Evolutionary conservation across 75 land plant species (phyloP).

Genomic region (Selaginella tamariscina): DNA sequence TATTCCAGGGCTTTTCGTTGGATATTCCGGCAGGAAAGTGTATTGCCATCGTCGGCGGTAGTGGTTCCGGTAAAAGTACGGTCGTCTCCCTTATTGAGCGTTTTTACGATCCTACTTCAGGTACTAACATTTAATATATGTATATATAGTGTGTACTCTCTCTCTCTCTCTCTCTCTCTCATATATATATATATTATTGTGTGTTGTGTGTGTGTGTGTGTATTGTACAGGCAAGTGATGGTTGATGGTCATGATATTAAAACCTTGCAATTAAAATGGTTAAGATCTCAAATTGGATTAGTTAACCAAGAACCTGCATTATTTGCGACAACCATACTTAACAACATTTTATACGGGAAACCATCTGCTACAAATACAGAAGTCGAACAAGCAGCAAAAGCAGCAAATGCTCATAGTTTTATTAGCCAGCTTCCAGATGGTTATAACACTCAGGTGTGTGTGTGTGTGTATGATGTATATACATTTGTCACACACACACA

Average conservation of each 20-base stretch:
- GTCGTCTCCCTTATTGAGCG: slow-evolving; percentile 10
- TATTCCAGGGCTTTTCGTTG: not conserved
- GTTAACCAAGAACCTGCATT: slow-evolving; percentile 85
- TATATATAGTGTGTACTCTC: no score
- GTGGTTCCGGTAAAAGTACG: slow-evolving; percentile 10
- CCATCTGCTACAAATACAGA: slow-evolving; percentile 49
- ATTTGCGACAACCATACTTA: slow-evolving; percentile 65
- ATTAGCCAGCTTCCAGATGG: slow-evolving; percentile 68
- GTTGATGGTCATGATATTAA: slow-evolving; percentile 66
- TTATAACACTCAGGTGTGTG: slow-evolving; percentile 57
- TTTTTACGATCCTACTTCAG: slow-evolving; percentile 7
- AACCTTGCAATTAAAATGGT: slow-evolving; percentile 54
- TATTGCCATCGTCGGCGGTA: slow-evolving; percentile 5
- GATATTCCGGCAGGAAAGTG: not conserved
- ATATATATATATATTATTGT: no score
- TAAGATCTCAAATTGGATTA: slow-evolving; percentile 70
- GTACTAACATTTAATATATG: slow-evolving; percentile 4
- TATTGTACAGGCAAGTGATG: slow-evolving; percentile 35
- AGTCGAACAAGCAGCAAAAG: slow-evolving; percentile 68
- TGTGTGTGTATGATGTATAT: not conserved
- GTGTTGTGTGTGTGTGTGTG: no score
- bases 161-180: no score
- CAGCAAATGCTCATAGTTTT: slow-evolving; percentile 76
- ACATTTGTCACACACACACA: no score
- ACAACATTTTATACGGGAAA: slow-evolving; percentile 58